Base-by-base conservation (phyloP, 1,284 basidiomycete genomes). In the Tilletia caries region DNA sequence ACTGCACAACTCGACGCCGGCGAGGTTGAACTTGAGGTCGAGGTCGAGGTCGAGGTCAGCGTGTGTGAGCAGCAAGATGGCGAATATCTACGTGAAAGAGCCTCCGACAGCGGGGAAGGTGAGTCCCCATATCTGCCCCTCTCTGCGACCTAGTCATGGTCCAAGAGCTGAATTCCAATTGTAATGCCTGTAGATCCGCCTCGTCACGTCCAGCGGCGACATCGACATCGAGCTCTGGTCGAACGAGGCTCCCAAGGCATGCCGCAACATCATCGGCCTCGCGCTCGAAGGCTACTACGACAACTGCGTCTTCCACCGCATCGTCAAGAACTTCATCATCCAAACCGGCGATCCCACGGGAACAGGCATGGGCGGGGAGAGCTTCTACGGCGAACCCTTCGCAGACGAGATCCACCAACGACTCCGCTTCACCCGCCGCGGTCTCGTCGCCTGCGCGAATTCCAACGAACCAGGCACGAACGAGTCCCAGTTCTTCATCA, bases 241-340 rank as follows among this genome's bases (percentile, higher is more conserved):
- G 23, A 93, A 91, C 89, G 93, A 98, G 88, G 89, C 92, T 23
- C 95, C 95, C 0, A 92, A 92, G 85, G 88, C 96, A 82, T 95
- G 92, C 80, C 88, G 94, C 54, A 98, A 98, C 86, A 93, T 95
- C 83, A 86, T 97, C 64, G 89, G 91, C 20, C 86, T 95, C 37
- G 89, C 91, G 0, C 91, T 96, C 88, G 93, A 95, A 86, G 93
- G 95, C 5, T 98, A 96, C 84, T 98, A 98, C 84, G 95, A 98
- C 76, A 91, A 91, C 50, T 89, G 92, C 67, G 91, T 95, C 70
- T 98, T 96, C 78, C 95, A 98, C 83, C 89, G 95, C 15, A 86
- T 95, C 64, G 89, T 95, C 2, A 91, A 93, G 1, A 88, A 89
- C 34, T 97, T 98, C 82, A 88, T 96, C 65, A 89, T 96, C 1